Evolutionary conservation across 1,284 basidiomycete species (phyloP).

Genomic region (Leccinum huronense): DNA sequence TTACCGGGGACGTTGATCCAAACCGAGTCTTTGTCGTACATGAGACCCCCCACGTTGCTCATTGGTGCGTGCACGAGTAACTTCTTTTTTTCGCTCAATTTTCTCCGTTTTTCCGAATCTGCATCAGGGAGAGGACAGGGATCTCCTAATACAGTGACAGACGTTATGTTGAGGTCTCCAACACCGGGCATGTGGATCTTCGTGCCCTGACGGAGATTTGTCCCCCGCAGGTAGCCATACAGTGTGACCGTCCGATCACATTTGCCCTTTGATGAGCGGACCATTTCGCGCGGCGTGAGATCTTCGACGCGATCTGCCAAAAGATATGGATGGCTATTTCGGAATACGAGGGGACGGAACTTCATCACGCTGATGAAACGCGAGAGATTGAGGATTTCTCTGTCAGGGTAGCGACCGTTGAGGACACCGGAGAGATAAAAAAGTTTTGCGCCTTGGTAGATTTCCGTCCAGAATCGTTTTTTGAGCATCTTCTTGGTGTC

Average conservation of each 20-base stretch:
- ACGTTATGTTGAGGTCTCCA: slow-evolving; percentile 80
- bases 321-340: slow-evolving; percentile 94
- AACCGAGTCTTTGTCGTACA: slow-evolving; percentile 98
- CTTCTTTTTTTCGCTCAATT: slow-evolving; percentile 94
- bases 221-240: slow-evolving; percentile 94
- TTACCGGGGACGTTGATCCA: slow-evolving; percentile 97
- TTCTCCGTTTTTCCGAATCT: slow-evolving; percentile 90
- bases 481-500: slow-evolving; percentile 95
- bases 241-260: slow-evolving; percentile 89
- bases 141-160: slow-evolving; percentile 78
- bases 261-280: slow-evolving; percentile 79
- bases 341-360: slow-evolving; percentile 95
- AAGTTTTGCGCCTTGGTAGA: slow-evolving; percentile 98
- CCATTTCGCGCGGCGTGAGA: slow-evolving; percentile 83
- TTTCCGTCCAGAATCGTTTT: slow-evolving; percentile 99
- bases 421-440: slow-evolving; percentile 98
- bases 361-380: slow-evolving; percentile 99
- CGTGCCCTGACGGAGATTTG: slow-evolving; percentile 79
- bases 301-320: slow-evolving; percentile 97
- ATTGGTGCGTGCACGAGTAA: slow-evolving; percentile 94
- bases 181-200: slow-evolving; percentile 95
- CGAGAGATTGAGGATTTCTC: slow-evolving; percentile 93
- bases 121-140: slow-evolving; percentile 93
- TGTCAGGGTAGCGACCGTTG: slow-evolving; percentile 97
- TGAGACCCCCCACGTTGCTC: slow-evolving; percentile 96